These are phyloP conservation scores for Quercus phellos DNA, from an alignment of 331 rosid species.

Conservation along the genomic window DNA sequence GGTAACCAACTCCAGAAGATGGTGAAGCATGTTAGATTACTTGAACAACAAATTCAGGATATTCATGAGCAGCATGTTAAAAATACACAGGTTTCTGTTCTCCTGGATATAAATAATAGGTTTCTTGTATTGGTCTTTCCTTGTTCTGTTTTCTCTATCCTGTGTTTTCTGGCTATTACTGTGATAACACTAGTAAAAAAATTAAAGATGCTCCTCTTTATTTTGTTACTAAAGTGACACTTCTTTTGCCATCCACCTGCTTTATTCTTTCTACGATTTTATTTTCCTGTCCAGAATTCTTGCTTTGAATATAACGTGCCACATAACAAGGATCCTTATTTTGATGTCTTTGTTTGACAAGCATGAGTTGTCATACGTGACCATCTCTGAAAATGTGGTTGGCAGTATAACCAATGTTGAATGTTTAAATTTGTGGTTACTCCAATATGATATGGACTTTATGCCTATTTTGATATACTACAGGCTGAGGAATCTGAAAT, in stretches of 20 bases:
- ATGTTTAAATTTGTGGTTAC: background rate
- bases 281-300: background rate
- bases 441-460: background rate
- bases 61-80: conserved; percentile 57
- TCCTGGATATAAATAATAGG: conserved; percentile 11
- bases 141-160: background rate
- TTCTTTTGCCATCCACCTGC: background rate
- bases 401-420: background rate
- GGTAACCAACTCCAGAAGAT: conserved; percentile 38
- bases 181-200: background rate
- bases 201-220: background rate
- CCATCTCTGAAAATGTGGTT: background rate
- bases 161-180: background rate
- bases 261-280: background rate
- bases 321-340: background rate
- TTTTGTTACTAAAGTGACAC: background rate
- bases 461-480: conserved; percentile 18
- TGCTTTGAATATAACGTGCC: background rate
- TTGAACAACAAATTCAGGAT: conserved; percentile 63
- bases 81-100: conserved; percentile 62
- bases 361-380: background rate
- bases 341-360: background rate
- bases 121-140: conserved; percentile 1
- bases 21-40: conserved; percentile 33
- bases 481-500: conserved; percentile 77